Conservation (phyloP, 495 filamentous ascomycete genomes). For the Melanomma pulvis-pyrius region DNA sequence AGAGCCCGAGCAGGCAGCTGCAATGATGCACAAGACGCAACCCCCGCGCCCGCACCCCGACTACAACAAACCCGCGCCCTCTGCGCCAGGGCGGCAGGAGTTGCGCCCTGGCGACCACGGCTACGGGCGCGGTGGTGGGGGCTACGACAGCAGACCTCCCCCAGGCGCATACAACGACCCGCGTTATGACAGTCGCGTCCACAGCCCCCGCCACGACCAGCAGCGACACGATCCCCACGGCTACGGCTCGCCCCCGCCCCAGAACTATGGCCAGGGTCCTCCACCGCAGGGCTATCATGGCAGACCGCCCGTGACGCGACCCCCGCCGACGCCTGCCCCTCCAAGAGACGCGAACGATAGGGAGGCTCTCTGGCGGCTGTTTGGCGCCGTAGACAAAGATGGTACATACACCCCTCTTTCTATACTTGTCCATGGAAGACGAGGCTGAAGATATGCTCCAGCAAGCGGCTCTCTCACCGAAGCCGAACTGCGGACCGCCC, state of each 20-base stretch:
- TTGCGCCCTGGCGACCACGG: constrained; percentile 35
- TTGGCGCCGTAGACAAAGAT: constrained; percentile 87
- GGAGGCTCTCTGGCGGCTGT: constrained; percentile 76
- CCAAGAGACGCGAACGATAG: constrained; percentile 64
- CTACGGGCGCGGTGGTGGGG: constrained; percentile 32
- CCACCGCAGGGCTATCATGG: constrained; percentile 50
- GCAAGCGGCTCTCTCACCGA: constrained; percentile 83
- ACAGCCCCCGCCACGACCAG: constrained; percentile 47
- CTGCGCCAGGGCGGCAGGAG: constrained; percentile 27
- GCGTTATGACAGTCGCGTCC: constrained; percentile 34
- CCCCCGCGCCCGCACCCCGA: constrained; percentile 39
- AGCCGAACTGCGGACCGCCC: constrained; percentile 81
- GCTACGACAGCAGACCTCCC: constrained; percentile 37
- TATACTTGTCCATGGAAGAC: neutral
- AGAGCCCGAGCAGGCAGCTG: constrained; percentile 76
- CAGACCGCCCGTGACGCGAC: constrained; percentile 61
- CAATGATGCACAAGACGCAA: constrained; percentile 22
- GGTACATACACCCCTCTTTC: constrained; percentile 47
- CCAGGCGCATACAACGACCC: constrained; percentile 36
- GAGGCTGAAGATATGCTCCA: constrained; percentile 39
- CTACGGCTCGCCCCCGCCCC: constrained; percentile 56
- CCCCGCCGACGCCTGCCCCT: constrained; percentile 66
- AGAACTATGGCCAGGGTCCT: constrained; percentile 63
- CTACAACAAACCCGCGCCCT: constrained; percentile 43
- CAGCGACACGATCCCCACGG: constrained; percentile 37